phyloP scores from a whole-genome alignment of 2,329 filamentous ascomycete genomes.

The Corniculantispora saksenae region DNA sequence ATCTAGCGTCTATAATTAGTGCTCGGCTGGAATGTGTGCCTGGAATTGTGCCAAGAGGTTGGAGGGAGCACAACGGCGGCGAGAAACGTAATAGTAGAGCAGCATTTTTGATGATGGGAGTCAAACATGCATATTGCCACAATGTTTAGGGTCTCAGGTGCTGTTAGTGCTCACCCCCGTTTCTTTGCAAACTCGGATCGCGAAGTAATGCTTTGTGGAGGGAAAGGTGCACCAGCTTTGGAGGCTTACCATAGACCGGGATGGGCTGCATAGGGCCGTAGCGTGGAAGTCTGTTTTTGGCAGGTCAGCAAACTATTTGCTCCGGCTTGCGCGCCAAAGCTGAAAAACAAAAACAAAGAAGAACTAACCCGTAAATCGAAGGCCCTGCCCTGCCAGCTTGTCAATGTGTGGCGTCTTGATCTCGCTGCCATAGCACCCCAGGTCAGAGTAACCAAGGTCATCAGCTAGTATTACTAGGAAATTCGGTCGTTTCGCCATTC shows the following conservation, averaged over 20 bases:
- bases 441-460: slow-evolving; percentile 62
- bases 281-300: slow-evolving; percentile 53
- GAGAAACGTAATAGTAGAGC: too few relatives aligned
- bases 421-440: slow-evolving; percentile 60
- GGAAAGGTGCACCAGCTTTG: not conserved
- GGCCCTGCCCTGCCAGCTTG: slow-evolving; percentile 43
- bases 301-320: too few relatives aligned
- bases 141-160: too few relatives aligned
- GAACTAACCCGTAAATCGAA: slow-evolving; percentile 51
- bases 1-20: not conserved
- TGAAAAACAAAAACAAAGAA: not conserved
- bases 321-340: too few relatives aligned
- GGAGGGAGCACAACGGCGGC: too few relatives aligned
- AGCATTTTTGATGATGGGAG: too few relatives aligned
- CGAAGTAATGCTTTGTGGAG: too few relatives aligned
- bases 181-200: too few relatives aligned
- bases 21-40: slow-evolving; percentile 22
- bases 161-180: too few relatives aligned
- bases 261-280: slow-evolving; percentile 62
- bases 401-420: slow-evolving; percentile 62
- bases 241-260: slow-evolving; percentile 53
- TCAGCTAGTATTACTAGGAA: slow-evolving; percentile 10
- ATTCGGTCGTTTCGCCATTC: slow-evolving; percentile 1
- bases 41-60: too few relatives aligned
- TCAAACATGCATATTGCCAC: too few relatives aligned